Evolutionary conservation across 2,329 filamentous ascomycete species (phyloP).

Genomic region (Diaporthe eres): DNA sequence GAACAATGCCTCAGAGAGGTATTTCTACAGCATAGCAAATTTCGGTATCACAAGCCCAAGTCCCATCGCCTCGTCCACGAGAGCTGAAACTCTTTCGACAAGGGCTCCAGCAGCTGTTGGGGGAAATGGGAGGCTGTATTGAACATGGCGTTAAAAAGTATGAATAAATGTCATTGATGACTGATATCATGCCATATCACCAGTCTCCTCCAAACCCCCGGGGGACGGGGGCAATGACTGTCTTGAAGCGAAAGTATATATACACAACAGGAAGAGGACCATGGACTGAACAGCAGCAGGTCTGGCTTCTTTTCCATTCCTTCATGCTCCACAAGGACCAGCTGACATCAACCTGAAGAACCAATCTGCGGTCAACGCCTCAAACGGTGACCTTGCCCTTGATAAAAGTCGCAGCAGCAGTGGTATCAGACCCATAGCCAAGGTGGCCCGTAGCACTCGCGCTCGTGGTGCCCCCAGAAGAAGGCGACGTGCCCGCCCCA

Average conservation of each 20-base stretch:
- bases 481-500: slow-evolving; percentile 23
- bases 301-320: background rate
- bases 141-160: no score
- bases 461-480: slow-evolving; percentile 35
- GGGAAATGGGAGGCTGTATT: no score
- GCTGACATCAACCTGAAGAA: background rate
- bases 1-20: no score
- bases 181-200: background rate
- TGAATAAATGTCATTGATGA: background rate
- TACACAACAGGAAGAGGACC: background rate
- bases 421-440: slow-evolving; percentile 40
- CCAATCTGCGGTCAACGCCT: background rate
- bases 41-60: no score
- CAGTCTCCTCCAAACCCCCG: background rate
- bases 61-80: no score
- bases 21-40: no score
- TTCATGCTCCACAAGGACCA: no score
- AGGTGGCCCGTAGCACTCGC: slow-evolving; percentile 35
- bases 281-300: background rate
- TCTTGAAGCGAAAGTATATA: background rate
- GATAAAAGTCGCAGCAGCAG: slow-evolving; percentile 40
- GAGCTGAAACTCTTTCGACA: no score
- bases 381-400: slow-evolving; percentile 34
- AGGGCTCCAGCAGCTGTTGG: no score
- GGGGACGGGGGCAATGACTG: background rate